Base-by-base conservation (phyloP, 2,329 filamentous ascomycete species). In the Colletotrichum sp. region DNA sequence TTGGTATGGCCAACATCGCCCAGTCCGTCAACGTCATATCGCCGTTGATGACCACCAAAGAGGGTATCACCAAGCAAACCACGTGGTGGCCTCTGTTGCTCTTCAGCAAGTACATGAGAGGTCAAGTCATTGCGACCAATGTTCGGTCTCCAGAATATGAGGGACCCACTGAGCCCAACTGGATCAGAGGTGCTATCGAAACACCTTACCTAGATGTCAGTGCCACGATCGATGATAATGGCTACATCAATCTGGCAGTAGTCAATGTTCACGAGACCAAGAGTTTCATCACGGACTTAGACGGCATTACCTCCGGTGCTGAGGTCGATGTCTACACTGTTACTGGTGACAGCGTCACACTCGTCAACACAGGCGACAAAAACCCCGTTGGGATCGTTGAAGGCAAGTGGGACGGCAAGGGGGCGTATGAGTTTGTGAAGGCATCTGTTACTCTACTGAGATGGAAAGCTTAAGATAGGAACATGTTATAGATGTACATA, bases 1-100 rank as follows among this genome's bases (percentile, higher is more conserved):
- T 96, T 48, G 93, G 93, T 80, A 96, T 96, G 94, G 93, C 94
- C 43, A 95, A 94, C 81, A 93, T 96, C 72, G 94, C 94, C 2
- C 94, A 96, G 84, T 92, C 89, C 66, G 93, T 96, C 78, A 96
- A 96, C 81, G 94, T 96, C 74, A 95, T 96, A 79, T 92, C 91
- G 2, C 94, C 94, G 2, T 87, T 96, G 13, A 95, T 95, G 92
- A 96, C 94, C 1, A 92, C 87, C 4, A 86, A 88, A 69, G 84
- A 88, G 0, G 93, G 93, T 1, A 84, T 95, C 63, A 83, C 92
- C 65, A 93, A 92, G 85, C 94, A 96, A 85, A 91, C 93, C 0
- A 95, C 91, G 5, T 96, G 93, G 92, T 95, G 93, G 92, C 93
- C 94, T 7, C 86, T 95, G 64, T 87, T 93, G 73, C 87, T 96